Conservation (phyloP, 768 basidiomycete genomes). For the Agrocybe pediades region DNA sequence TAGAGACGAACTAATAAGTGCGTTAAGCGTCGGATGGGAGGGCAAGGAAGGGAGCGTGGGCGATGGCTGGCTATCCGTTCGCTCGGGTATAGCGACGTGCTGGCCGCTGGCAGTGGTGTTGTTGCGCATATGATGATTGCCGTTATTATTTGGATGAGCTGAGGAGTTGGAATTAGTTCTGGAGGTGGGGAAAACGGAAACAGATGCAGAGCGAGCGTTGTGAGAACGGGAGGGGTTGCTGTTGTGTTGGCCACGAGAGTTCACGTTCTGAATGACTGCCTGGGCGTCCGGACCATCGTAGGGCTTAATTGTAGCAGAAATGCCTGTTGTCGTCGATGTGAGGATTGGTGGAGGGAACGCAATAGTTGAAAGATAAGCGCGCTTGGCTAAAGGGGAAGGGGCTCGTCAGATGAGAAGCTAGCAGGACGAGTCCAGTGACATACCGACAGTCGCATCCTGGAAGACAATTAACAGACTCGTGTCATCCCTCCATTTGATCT, state of each 20-base stretch:
- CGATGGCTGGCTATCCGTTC: constrained; percentile 62
- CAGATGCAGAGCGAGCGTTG: constrained; percentile 67
- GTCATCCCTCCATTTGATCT: constrained; percentile 99
- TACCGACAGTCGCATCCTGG: constrained; percentile 85
- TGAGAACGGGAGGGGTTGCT: constrained; percentile 69
- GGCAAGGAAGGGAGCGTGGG: constrained; percentile 82
- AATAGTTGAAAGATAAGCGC: constrained; percentile 90
- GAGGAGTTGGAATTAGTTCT: constrained; percentile 47
- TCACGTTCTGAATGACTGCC: constrained; percentile 79
- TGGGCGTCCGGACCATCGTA: constrained; percentile 97
- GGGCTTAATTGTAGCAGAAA: constrained; percentile 71
- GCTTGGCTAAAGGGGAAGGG: constrained; percentile 67
- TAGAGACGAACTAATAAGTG: constrained; percentile 78
- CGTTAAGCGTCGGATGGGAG: constrained; percentile 81
- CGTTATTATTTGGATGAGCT: constrained; percentile 35
- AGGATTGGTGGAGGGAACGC: constrained; percentile 79
- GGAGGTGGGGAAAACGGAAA: constrained; percentile 59
- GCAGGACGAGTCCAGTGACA: constrained; percentile 37
- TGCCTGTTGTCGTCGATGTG: constrained; percentile 52
- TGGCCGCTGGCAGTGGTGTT: constrained; percentile 32
- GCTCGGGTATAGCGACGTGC: constrained; percentile 56
- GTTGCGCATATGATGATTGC: constrained; percentile 32
- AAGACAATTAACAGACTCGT: constrained; percentile 95
- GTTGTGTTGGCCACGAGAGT: constrained; percentile 68
- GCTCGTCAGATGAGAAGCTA: constrained; percentile 5